phyloP scores from a whole-genome alignment of 495 filamentous ascomycete species.

The Penicillium waksmanii region DNA sequence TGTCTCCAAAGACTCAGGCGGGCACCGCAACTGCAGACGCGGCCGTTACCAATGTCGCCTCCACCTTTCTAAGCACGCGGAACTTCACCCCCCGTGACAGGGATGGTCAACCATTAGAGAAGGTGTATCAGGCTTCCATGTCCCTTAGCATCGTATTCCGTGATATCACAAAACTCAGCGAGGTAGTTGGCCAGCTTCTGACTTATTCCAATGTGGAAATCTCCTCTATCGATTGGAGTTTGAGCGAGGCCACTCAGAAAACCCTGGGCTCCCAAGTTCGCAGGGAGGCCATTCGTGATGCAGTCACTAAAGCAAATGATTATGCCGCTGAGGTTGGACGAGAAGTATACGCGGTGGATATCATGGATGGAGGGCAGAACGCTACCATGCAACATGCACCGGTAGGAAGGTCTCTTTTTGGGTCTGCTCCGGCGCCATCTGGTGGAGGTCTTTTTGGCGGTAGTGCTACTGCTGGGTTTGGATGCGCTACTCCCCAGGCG shows the following conservation, averaged over 20 bases:
- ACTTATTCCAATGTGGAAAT: slow-evolving; percentile 24
- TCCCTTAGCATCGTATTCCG: slow-evolving; percentile 20
- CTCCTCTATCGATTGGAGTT: slow-evolving; percentile 24
- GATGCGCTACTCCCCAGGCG: not conserved
- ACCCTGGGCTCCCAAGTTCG: slow-evolving; percentile 17
- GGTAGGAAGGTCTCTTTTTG: not conserved
- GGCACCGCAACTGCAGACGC: slow-evolving; percentile 14
- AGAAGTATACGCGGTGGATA: slow-evolving; percentile 18
- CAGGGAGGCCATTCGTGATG: slow-evolving; percentile 26
- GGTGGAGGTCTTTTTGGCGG: slow-evolving; percentile 1
- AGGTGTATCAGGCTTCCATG: slow-evolving; percentile 17
- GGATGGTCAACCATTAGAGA: slow-evolving; percentile 11
- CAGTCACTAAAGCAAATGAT: slow-evolving; percentile 26
- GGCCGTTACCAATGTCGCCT: slow-evolving; percentile 22
- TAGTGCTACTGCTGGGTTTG: not conserved
- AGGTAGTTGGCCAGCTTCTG: slow-evolving; percentile 17
- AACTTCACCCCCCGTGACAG: slow-evolving; percentile 6
- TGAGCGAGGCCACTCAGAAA: slow-evolving; percentile 26
- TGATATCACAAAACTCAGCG: slow-evolving; percentile 20
- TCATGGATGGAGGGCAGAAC: slow-evolving; percentile 12
- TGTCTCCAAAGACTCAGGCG: slow-evolving; percentile 1
- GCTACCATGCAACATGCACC: slow-evolving; percentile 1
- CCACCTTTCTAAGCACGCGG: slow-evolving; percentile 20
- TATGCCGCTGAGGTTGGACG: slow-evolving; percentile 25
- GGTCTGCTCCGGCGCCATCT: not conserved